Evolutionary conservation across 257 asterid genomes (phyloP).

Genomic region (Avicennia marina): DNA sequence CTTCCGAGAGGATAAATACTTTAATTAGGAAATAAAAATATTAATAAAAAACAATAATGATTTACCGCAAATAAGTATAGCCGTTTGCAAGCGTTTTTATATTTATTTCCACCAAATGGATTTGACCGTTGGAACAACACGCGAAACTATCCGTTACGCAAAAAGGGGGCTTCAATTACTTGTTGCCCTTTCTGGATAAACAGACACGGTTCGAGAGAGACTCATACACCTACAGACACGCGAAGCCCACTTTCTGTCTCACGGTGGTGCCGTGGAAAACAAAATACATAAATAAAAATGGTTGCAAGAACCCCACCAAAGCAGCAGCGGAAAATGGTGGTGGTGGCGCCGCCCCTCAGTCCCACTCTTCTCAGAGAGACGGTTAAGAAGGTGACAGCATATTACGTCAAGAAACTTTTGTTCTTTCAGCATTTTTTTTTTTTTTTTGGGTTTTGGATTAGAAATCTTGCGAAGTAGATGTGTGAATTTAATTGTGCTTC

Average conservation of each 20-base stretch:
- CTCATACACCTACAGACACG: slow-evolving; percentile 1
- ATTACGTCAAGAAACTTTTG: too few species aligned
- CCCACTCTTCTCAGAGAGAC: slow-evolving; percentile 50
- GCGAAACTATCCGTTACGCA: slow-evolving; percentile 27
- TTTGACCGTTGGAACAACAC: slow-evolving; percentile 43
- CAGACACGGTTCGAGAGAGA: slow-evolving; percentile 8
- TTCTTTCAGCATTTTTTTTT: too few species aligned
- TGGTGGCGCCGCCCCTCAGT: slow-evolving; percentile 35
- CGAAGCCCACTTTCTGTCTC: slow-evolving; percentile 2
- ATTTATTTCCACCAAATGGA: slow-evolving; percentile 6
- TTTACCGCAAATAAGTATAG: too few species aligned
- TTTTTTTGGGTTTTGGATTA: too few species aligned
- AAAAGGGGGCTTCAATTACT: too few species aligned
- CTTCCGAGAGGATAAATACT: too few species aligned
- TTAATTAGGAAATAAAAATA: too few species aligned
- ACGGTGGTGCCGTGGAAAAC: background rate
- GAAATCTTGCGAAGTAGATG: too few species aligned
- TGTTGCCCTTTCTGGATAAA: slow-evolving; percentile 6
- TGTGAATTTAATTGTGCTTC: too few species aligned
- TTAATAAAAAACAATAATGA: too few species aligned
- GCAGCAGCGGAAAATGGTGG: slow-evolving; percentile 33
- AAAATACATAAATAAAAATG: too few species aligned
- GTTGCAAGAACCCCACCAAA: slow-evolving; percentile 84
- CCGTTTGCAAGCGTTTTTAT: slow-evolving; percentile 19
- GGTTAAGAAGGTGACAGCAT: slow-evolving; percentile 39